Conservation (phyloP, 257 asterid species). For the Coffea canephora region DNA sequence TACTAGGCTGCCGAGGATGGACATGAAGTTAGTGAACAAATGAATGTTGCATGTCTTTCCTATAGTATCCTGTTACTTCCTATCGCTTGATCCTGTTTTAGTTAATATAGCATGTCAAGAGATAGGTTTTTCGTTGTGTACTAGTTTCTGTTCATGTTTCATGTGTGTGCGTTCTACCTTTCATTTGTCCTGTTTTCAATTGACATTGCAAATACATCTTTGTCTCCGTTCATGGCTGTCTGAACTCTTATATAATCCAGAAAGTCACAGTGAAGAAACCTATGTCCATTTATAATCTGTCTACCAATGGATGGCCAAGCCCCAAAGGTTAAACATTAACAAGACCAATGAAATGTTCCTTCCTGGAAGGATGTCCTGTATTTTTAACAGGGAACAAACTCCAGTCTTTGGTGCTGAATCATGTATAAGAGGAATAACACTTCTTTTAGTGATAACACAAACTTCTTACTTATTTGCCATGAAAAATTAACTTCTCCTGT, state of each 20-base stretch:
- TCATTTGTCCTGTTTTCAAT: no score
- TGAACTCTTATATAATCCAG: neutral
- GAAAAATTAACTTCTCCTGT: neutral
- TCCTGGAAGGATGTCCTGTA: constrained; percentile 97
- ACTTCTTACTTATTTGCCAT: neutral
- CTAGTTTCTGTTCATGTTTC: no score
- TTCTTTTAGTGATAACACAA: neutral
- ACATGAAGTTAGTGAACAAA: no score
- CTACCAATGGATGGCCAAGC: constrained; percentile 91
- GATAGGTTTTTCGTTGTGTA: neutral
- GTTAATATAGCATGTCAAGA: no score
- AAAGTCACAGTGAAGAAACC: no score
- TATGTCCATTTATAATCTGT: constrained; percentile 31
- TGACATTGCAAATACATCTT: no score
- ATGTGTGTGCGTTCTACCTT: no score
- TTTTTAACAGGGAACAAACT: constrained; percentile 69
- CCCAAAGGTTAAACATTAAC: constrained; percentile 44
- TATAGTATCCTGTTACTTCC: neutral
- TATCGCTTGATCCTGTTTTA: neutral
- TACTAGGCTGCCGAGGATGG: neutral
- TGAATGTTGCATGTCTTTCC: neutral
- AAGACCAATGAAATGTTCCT: constrained; percentile 98
- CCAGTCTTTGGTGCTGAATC: neutral
- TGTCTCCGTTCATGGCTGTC: neutral
- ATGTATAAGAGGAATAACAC: neutral